Base-by-base conservation (phyloP, 805 yeast genomes). In the Kazachstania psychrophila region DNA sequence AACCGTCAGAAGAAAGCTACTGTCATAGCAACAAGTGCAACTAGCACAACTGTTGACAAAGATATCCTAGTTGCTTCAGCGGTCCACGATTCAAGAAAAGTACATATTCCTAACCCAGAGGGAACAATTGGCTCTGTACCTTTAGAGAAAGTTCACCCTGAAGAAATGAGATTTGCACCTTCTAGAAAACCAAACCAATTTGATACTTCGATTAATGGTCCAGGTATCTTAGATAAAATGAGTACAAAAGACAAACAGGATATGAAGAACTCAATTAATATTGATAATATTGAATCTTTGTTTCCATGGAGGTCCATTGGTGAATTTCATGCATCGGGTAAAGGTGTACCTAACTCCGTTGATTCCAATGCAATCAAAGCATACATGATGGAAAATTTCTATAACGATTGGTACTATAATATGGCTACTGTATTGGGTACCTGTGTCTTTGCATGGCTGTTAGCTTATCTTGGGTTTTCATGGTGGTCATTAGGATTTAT, bases 361-460 rank as follows among this genome's bases (percentile, higher is more conserved):
- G 35, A 41, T 14, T 49, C 69, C 20, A 60, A 62, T 22, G 54
- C 61, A 3, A 58, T 80, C 28, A 76, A 75, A 51, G 64, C 70
- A 13, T 83, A 78, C 45, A 73, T 83, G 27, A 52, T 69, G 34
- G 92, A 83, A 56, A 79, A 72, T 38, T 79, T 79, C 49, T 76
- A 70, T 46, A 74, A 79, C 11, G 94, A 83, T 56, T 69, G 78
- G 66, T 81, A 77, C 58, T 75, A 76, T 72, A 82, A 82, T 62
- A 68, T 77, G 20, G 69, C 76, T 0, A 48, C 78, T 20, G 66
- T 79, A 42, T 51, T 79, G 19, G 86, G 87, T 8, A 76, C 84
- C 9, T 81, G 87, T 57, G 69, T 79, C 56, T 77, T 77, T 52
- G 66, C 86, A 1, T 83, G 88, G 85, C 43, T 68, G 4, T 58